These are phyloP conservation scores for Jackrogersella multiformis DNA, from an alignment of 495 filamentous ascomycete genomes.

Conservation along the genomic window DNA sequence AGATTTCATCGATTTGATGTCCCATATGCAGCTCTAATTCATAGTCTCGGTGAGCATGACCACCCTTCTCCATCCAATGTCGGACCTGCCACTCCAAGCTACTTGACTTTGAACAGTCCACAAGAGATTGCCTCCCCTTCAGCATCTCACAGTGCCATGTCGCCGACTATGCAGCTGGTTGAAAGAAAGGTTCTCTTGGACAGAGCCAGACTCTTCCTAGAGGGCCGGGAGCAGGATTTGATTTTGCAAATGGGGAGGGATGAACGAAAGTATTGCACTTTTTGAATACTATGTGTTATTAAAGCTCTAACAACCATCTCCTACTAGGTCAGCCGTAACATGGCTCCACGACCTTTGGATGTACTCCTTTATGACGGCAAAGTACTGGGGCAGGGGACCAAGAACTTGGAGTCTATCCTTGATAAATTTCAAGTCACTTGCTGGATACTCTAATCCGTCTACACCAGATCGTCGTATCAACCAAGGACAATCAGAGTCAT, in stretches of 20 bases:
- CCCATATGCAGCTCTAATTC: slow-evolving; percentile 34
- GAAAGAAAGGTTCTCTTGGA: slow-evolving; percentile 43
- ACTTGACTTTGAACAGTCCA: slow-evolving; percentile 14
- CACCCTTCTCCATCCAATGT: slow-evolving; percentile 13
- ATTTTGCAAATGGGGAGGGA: slow-evolving; percentile 37
- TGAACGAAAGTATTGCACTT: slow-evolving; percentile 38
- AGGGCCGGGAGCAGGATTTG: slow-evolving; percentile 45
- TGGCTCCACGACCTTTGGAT: slow-evolving; percentile 57
- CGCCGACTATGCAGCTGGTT: slow-evolving; percentile 41
- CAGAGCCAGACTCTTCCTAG: slow-evolving; percentile 47
- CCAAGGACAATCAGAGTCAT: neutral
- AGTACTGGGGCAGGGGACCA: slow-evolving; percentile 55
- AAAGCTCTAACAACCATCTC: slow-evolving; percentile 7
- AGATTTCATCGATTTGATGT: slow-evolving; percentile 32
- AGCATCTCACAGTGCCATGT: slow-evolving; percentile 10
- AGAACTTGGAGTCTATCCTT: slow-evolving; percentile 44
- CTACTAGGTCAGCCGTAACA: slow-evolving; percentile 34
- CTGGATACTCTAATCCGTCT: neutral
- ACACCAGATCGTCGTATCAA: neutral
- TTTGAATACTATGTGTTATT: neutral
- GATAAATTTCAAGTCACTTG: slow-evolving; percentile 19
- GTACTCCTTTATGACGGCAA: slow-evolving; percentile 54
- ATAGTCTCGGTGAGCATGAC: neutral
- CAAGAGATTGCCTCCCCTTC: neutral
- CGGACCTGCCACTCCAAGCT: slow-evolving; percentile 12